A percentile compares a stretch with the other conserved stretches of the same genome.
These are phyloP conservation scores for Cyclotella distinguenda DNA, from an alignment of 108 stramenopile species.

Conservation along the genomic window DNA sequence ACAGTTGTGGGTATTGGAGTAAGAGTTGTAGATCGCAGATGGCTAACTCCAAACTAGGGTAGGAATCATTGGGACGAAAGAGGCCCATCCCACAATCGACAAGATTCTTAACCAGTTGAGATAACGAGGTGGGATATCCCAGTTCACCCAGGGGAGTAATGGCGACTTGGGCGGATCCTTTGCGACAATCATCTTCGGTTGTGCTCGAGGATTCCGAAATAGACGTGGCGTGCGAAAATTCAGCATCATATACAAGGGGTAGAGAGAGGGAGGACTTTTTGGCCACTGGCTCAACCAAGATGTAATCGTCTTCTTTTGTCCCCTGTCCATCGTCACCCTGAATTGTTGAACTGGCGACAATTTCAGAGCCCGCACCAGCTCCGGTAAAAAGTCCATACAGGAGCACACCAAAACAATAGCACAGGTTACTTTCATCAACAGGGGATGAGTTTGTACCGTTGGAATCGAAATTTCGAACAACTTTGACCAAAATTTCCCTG, in stretches of 20 bases:
- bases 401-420: constrained; percentile 4
- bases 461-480: background rate
- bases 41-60: background rate
- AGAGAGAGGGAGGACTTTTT: no score
- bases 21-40: constrained; percentile 9
- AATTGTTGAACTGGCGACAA: background rate
- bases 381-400: constrained; percentile 1
- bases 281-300: no score
- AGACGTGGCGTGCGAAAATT: no score
- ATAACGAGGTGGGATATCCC: constrained; percentile 4
- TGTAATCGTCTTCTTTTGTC: no score
- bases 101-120: constrained; percentile 7
- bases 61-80: background rate
- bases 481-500: background rate
- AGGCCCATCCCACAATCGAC: background rate
- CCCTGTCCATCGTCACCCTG: background rate
- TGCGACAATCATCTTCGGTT: background rate
- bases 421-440: constrained; percentile 2
- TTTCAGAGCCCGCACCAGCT: background rate
- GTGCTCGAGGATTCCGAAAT: background rate
- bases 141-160: constrained; percentile 1
- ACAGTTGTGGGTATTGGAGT: constrained; percentile 4
- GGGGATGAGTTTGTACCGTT: background rate
- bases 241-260: no score
- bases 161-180: background rate